Percentiles rank a stretch among this genome's conserved stretches.
Evolutionary conservation across 2,329 filamentous ascomycete genomes (phyloP).

Genomic region (Coccinonectria pachysandricola): DNA sequence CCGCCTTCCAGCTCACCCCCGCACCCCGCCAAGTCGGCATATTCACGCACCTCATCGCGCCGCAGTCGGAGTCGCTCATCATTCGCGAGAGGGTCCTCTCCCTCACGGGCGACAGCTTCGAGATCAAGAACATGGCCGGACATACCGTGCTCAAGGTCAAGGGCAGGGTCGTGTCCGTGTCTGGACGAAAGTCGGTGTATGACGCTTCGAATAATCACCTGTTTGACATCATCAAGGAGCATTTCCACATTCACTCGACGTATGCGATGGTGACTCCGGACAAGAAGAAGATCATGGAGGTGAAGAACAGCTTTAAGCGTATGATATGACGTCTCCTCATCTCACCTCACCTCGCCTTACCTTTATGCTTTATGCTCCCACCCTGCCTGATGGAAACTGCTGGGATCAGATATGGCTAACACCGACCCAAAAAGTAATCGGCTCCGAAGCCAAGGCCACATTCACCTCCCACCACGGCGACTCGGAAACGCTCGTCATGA

Average conservation of each 20-base stretch:
- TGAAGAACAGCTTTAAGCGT: slow-evolving; percentile 45
- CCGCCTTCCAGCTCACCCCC: slow-evolving; percentile 17
- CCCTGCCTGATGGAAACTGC: no score
- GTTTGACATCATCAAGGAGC: slow-evolving; percentile 48
- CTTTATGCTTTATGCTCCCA: slow-evolving; percentile 4
- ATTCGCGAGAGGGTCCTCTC: slow-evolving; percentile 54
- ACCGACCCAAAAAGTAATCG: no score
- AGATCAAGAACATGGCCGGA: slow-evolving; percentile 45
- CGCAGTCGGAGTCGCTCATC: slow-evolving; percentile 36
- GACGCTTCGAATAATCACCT: slow-evolving; percentile 44
- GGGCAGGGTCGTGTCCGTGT: slow-evolving; percentile 42
- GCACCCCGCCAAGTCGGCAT: slow-evolving; percentile 27
- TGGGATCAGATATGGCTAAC: no score
- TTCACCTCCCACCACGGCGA: slow-evolving; percentile 42
- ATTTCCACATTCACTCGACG: slow-evolving; percentile 37
- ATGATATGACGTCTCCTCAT: slow-evolving; percentile 17
- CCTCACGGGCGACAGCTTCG: slow-evolving; percentile 53
- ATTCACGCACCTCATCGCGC: slow-evolving; percentile 28
- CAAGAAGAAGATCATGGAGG: slow-evolving; percentile 39
- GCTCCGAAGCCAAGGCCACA: slow-evolving; percentile 43
- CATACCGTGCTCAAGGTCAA: slow-evolving; percentile 44
- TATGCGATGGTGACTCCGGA: slow-evolving; percentile 38
- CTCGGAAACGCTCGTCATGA: slow-evolving; percentile 41
- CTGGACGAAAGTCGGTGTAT: slow-evolving; percentile 43
- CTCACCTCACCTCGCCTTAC: slow-evolving; percentile 1